Conservation (phyloP, 2,329 filamentous ascomycete genomes). For the Colletotrichum tropicale region DNA sequence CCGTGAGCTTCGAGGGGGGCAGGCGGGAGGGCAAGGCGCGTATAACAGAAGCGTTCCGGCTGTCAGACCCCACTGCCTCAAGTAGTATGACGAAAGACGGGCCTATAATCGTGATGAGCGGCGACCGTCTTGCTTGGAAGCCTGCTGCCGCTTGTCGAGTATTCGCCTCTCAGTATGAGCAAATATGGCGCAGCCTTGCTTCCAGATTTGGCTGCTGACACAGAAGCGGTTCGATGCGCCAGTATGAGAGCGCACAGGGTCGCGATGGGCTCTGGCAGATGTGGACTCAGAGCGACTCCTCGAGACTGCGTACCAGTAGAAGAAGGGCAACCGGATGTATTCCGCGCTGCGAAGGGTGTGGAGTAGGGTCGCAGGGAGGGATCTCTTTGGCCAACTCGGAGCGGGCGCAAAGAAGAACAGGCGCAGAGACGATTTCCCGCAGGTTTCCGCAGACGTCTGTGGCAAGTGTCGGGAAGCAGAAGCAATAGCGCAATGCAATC, state of each 20-base stretch:
- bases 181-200: neutral
- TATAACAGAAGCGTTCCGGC: neutral
- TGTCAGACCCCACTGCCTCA: neutral
- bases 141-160: neutral
- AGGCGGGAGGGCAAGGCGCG: neutral
- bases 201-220: neutral
- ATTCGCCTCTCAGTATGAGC: neutral
- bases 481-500: conserved; percentile 1
- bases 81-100: neutral
- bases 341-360: conserved; percentile 3
- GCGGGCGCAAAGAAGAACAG: neutral
- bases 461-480: neutral
- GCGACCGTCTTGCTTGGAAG: neutral
- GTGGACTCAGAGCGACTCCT: neutral
- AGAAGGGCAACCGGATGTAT: neutral
- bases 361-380: neutral
- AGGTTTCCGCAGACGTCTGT: neutral
- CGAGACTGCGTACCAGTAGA: neutral
- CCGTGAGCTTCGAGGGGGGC: neutral
- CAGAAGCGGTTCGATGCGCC: neutral
- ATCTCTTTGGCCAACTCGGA: neutral
- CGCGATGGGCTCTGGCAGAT: neutral
- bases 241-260: neutral
- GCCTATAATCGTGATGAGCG: neutral
- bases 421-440: neutral